phyloP scores from a whole-genome alignment of 139 green algal species.

The Chlorella sp. region DNA sequence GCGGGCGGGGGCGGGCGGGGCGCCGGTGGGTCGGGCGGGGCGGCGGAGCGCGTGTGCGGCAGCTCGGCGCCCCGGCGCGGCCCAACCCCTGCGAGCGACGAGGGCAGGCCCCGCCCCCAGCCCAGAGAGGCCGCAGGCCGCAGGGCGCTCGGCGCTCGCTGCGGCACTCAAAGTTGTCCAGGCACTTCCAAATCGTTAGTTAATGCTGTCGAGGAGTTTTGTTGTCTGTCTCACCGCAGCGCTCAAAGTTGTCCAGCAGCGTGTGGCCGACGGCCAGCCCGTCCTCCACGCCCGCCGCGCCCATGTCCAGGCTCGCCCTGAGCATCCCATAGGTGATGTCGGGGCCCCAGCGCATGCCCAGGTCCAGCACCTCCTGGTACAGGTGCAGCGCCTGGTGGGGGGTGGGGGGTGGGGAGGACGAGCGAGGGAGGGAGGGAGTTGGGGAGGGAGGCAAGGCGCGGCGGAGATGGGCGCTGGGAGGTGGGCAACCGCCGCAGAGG shows the following conservation, averaged over 20 bases:
- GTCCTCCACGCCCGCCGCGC: slow-evolving; percentile 18
- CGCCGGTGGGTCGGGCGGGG: not conserved
- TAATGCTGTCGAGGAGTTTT: too few species aligned
- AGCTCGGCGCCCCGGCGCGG: not conserved
- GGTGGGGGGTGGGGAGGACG: not conserved
- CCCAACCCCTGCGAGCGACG: too few species aligned
- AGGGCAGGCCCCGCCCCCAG: too few species aligned
- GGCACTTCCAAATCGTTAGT: too few species aligned
- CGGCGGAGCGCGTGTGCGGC: not conserved
- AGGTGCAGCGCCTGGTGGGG: slow-evolving; percentile 20
- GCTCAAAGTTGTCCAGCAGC: slow-evolving; percentile 24
- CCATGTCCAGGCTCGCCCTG: slow-evolving; percentile 26
- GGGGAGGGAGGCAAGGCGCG: not conserved
- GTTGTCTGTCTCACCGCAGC: slow-evolving; percentile 8
- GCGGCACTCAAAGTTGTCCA: too few species aligned
- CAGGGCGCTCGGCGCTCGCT: too few species aligned
- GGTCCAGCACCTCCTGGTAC: slow-evolving; percentile 33
- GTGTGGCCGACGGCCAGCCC: slow-evolving; percentile 21
- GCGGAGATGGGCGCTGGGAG: not conserved
- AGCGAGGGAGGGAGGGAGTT: not conserved
- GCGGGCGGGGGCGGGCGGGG: not conserved
- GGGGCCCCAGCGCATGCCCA: slow-evolving; percentile 8
- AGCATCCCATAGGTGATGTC: slow-evolving; percentile 16
- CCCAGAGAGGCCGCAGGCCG: too few species aligned
- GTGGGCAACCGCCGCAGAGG: not conserved